These are phyloP conservation scores for Colletotrichum tropicale DNA, from an alignment of 2,329 filamentous ascomycete genomes.

Conservation along the genomic window DNA sequence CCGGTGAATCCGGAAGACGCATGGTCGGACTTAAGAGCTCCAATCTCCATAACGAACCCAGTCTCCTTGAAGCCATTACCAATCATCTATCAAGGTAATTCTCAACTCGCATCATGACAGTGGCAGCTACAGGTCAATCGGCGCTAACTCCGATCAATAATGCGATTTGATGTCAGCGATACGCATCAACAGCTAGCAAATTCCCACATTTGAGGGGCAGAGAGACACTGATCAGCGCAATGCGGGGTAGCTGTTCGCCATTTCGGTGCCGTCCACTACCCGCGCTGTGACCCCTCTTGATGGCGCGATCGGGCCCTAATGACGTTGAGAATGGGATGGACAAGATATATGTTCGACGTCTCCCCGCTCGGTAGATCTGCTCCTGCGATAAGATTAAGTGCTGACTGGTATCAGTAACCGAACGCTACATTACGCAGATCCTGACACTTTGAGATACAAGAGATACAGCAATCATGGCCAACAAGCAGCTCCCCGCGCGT, in stretches of 20 bases:
- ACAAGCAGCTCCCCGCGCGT: constrained; percentile 1
- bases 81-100: not conserved
- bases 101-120: not conserved
- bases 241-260: constrained; percentile 9
- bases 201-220: not conserved
- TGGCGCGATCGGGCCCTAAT: constrained; percentile 6
- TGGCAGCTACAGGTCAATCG: not conserved
- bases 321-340: not conserved
- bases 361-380: no score
- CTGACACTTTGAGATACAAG: not conserved
- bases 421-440: not conserved
- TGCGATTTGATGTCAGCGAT: not conserved
- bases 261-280: not conserved
- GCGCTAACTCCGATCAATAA: not conserved
- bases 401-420: not conserved
- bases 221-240: not conserved
- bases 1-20: not conserved
- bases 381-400: not conserved
- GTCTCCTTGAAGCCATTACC: not conserved
- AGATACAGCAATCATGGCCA: not conserved
- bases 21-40: not conserved
- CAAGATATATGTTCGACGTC: not conserved
- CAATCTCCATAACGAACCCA: not conserved
- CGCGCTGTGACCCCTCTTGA: constrained; percentile 11
- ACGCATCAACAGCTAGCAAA: not conserved